phyloP scores from a whole-genome alignment of 345 rosid species.

The Dovyalis caffra region DNA sequence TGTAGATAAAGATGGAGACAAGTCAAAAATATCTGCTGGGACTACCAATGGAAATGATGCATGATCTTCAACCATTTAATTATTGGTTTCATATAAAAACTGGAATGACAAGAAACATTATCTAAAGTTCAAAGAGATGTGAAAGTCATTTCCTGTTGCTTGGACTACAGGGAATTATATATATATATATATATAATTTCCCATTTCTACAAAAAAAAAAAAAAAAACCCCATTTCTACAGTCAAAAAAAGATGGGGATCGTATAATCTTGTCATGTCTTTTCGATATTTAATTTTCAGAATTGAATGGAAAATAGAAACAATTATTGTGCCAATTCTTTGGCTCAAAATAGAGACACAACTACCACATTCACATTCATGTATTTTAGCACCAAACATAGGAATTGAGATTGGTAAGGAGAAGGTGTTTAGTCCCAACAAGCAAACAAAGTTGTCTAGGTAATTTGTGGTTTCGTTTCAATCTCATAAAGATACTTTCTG shows the following conservation, averaged over 20 bases:
- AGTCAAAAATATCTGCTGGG: slow-evolving; percentile 7
- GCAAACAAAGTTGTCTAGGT: not conserved
- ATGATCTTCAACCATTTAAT: not conserved
- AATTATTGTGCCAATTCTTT: not conserved
- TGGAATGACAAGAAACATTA: not conserved
- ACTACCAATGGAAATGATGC: not conserved
- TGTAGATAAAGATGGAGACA: not conserved
- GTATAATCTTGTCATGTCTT: not conserved
- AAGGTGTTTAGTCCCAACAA: not conserved
- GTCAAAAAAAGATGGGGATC: too few relatives aligned
- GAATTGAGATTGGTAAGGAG: not conserved
- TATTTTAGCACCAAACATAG: not conserved
- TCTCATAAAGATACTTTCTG: not conserved
- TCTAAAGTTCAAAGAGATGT: not conserved
- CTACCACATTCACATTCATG: not conserved
- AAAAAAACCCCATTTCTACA: too few relatives aligned
- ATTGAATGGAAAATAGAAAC: not conserved
- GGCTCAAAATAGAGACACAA: not conserved
- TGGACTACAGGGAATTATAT: not conserved
- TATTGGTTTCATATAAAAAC: not conserved
- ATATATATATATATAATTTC: too few relatives aligned
- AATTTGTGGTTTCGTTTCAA: slow-evolving; percentile 1
- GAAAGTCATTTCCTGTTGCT: not conserved
- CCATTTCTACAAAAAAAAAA: too few relatives aligned
- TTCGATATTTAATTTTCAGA: not conserved